phyloP scores from a whole-genome alignment of 495 filamentous ascomycete species.

The Rhypophila decipiens region DNA sequence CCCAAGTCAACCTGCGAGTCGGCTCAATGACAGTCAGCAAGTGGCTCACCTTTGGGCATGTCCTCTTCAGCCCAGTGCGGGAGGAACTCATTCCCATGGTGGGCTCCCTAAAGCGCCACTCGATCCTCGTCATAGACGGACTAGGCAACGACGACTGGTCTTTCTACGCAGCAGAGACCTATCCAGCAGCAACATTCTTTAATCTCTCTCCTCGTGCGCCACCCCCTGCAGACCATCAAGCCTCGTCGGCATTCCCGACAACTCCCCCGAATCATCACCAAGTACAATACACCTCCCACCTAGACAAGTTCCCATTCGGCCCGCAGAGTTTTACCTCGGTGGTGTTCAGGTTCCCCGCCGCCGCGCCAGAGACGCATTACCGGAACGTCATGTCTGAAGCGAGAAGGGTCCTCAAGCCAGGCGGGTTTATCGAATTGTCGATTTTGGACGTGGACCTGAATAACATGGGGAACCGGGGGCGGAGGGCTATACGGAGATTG shows the following conservation, averaged over 20 bases:
- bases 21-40: constrained; percentile 59
- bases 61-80: constrained; percentile 89
- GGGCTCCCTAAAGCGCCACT: constrained; percentile 46
- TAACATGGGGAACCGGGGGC: constrained; percentile 73
- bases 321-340: constrained; percentile 76
- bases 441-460: constrained; percentile 81
- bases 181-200: constrained; percentile 79
- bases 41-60: constrained; percentile 92
- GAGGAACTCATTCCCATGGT: constrained; percentile 55
- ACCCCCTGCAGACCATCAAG: constrained; percentile 27
- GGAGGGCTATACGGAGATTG: constrained; percentile 67
- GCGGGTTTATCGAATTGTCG: constrained; percentile 82
- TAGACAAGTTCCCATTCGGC: constrained; percentile 77
- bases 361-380: constrained; percentile 66
- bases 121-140: constrained; percentile 86
- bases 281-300: constrained; percentile 62
- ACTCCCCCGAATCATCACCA: constrained; percentile 82
- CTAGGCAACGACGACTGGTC: constrained; percentile 88
- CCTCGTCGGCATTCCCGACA: constrained; percentile 38
- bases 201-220: constrained; percentile 59
- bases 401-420: constrained; percentile 82
- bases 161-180: constrained; percentile 91
- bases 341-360: constrained; percentile 82
- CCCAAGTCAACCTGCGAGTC: constrained; percentile 76
- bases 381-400: constrained; percentile 78